Conservation (phyloP, 805 yeast genomes). For the Yamadazyma kitorensis region DNA sequence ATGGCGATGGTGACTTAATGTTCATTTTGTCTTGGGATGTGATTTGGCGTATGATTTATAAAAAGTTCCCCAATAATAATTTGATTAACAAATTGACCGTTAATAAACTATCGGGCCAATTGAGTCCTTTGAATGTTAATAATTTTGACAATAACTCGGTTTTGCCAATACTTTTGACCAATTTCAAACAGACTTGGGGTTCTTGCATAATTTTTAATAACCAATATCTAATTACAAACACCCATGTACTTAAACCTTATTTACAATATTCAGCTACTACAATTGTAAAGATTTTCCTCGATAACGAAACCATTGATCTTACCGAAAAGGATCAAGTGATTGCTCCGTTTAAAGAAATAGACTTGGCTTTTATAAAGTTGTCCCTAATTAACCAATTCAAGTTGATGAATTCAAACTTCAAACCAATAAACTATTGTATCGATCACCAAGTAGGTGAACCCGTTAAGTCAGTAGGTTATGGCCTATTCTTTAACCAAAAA, state of each 20-base stretch:
- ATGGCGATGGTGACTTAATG: conserved; percentile 47
- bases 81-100: conserved; percentile 1
- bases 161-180: conserved; percentile 17
- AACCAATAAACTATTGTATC: conserved; percentile 7
- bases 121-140: too few species aligned
- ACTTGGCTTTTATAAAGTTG: conserved; percentile 35
- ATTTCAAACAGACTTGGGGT: conserved; percentile 35
- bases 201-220: conserved; percentile 35
- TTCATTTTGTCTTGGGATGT: conserved; percentile 28
- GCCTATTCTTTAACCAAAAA: conserved; percentile 29
- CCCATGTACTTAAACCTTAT: conserved; percentile 35
- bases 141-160: conserved; percentile 12
- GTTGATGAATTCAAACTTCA: conserved; percentile 1
- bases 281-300: conserved; percentile 6
- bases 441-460: conserved; percentile 16
- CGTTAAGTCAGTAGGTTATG: conserved; percentile 38
- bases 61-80: conserved; percentile 4
- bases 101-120: conserved; percentile 3
- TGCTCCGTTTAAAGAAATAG: conserved; percentile 32
- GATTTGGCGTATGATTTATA: conserved; percentile 10
- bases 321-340: conserved; percentile 19
- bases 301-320: conserved; percentile 4
- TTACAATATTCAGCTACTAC: conserved; percentile 1
- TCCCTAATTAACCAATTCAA: conserved; percentile 11
- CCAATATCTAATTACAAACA: conserved; percentile 36